Evolutionary conservation across 768 basidiomycete genomes (phyloP).

Genomic region (Cystofilobasidium macerans): DNA sequence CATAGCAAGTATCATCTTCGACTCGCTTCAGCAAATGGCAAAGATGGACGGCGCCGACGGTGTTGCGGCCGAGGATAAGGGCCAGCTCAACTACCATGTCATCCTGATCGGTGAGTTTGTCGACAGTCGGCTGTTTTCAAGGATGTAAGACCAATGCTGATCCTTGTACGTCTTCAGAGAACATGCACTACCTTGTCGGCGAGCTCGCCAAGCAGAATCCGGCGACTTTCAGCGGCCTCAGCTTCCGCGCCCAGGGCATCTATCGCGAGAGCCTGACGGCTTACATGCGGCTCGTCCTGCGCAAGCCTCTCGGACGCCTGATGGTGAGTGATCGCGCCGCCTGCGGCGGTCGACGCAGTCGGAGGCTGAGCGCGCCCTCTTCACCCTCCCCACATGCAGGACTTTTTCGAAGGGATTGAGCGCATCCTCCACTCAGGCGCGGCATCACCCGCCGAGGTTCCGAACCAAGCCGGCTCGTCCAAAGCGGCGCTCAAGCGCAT

Average conservation of each 20-base stretch:
- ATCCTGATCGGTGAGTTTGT: conserved; percentile 69
- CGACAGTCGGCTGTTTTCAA: not conserved
- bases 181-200: conserved; percentile 86
- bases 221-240: conserved; percentile 52
- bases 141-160: not conserved
- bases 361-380: not conserved
- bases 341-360: too few species aligned
- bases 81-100: conserved; percentile 91
- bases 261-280: conserved; percentile 81
- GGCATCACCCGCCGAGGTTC: conserved; percentile 52
- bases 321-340: conserved; percentile 48
- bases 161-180: conserved; percentile 49
- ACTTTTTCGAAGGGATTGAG: conserved; percentile 88
- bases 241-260: conserved; percentile 62
- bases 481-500: conserved; percentile 70
- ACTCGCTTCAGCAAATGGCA: conserved; percentile 85
- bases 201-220: conserved; percentile 65
- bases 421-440: conserved; percentile 70
- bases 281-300: conserved; percentile 76
- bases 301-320: conserved; percentile 73
- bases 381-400: conserved; percentile 44
- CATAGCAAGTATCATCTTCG: conserved; percentile 84
- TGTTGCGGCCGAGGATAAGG: conserved; percentile 70
- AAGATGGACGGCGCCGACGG: conserved; percentile 71
- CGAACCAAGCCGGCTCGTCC: conserved; percentile 62